Base-by-base conservation (phyloP, 108 stramenopile species). In the Pseudonitzschia pungens region DNA sequence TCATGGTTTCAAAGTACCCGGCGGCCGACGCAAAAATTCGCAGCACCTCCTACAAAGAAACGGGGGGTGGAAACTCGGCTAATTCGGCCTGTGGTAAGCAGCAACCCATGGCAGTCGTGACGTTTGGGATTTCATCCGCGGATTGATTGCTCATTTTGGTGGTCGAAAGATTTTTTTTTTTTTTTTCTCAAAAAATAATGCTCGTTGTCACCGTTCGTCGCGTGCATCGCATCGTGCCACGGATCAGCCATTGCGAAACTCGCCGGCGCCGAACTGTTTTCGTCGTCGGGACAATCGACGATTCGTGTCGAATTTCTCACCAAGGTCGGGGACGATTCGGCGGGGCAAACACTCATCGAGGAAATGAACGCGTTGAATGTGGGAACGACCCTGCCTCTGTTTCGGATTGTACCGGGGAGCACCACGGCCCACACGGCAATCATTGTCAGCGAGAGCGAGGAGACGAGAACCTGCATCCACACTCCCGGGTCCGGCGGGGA, bases 11-110 rank as follows among this genome's bases (percentile, higher is more conserved):
- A 21, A 69, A 40, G 1, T 87, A 74, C 75, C 86, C 86, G 0
- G 28, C 24, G 24, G 66, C 76, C 11, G 86, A 84, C 71, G 24
- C 80, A 58, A 87, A 87, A 63, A 45, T 82, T 26, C 78, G 79
- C 62, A 77, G 79, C 10, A 80, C 70, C 1, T n/a, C 60, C 20
- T 84, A 80, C 63, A 28, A 80, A 44, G 86, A 84, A 75, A 62
- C 71, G 0, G 82, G 86, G n/a, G 86, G 86, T 15, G 86, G 86
- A 21, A 84, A 84, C 56, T 78, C 81, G 24, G 83, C 83, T 40
- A 87, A 87, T 63, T 70, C 77, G 4, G 83, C 83, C 6, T 36
- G 79, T 1, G 81, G 80, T 65, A 81, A 79, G 74, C 79, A 54
- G 16, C 15, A 6, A 5, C 6, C 2, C 36, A 6, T 32, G 43